Conservation (phyloP, 805 yeast genomes). For the Candida palmyrensis region DNA sequence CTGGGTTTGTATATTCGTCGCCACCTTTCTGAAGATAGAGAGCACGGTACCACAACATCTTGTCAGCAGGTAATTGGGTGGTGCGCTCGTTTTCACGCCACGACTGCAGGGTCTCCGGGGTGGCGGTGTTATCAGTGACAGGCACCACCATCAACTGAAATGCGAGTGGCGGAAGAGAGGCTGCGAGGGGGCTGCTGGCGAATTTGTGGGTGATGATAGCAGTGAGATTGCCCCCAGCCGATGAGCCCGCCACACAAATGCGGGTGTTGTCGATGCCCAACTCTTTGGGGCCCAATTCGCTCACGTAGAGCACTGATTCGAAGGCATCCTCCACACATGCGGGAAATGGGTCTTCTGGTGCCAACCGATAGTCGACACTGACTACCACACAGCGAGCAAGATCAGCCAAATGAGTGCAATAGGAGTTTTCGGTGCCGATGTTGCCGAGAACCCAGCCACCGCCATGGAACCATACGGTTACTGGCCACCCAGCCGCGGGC, state of each 20-base stretch:
- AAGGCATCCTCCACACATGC: conserved; percentile 28
- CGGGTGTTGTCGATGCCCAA: conserved; percentile 24
- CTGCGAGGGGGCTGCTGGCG: conserved; percentile 18
- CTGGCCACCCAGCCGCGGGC: conserved; percentile 34
- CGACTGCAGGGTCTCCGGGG: conserved; percentile 25
- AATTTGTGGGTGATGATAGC: conserved; percentile 32
- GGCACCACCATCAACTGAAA: conserved; percentile 42
- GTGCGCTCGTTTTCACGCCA: conserved; percentile 36
- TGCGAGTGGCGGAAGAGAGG: conserved; percentile 25
- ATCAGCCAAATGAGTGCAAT: conserved; percentile 36
- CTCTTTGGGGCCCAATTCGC: conserved; percentile 12
- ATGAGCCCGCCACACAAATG: conserved; percentile 41
- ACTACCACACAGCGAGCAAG: conserved; percentile 34
- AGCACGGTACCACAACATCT: conserved; percentile 42
- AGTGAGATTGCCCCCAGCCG: conserved; percentile 41
- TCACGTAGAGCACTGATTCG: conserved; percentile 25
- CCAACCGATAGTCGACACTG: conserved; percentile 45
- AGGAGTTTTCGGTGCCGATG: conserved; percentile 36
- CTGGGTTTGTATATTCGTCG: conserved; percentile 20
- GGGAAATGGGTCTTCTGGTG: conserved; percentile 47
- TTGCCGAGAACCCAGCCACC: conserved; percentile 43
- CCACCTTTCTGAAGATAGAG: conserved; percentile 32
- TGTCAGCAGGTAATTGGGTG: conserved; percentile 40
- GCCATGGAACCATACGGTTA: conserved; percentile 37
- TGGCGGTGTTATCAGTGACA: conserved; percentile 39